These are phyloP conservation scores for Truncatella angustata DNA, from an alignment of 2,329 filamentous ascomycete species.

Conservation along the genomic window DNA sequence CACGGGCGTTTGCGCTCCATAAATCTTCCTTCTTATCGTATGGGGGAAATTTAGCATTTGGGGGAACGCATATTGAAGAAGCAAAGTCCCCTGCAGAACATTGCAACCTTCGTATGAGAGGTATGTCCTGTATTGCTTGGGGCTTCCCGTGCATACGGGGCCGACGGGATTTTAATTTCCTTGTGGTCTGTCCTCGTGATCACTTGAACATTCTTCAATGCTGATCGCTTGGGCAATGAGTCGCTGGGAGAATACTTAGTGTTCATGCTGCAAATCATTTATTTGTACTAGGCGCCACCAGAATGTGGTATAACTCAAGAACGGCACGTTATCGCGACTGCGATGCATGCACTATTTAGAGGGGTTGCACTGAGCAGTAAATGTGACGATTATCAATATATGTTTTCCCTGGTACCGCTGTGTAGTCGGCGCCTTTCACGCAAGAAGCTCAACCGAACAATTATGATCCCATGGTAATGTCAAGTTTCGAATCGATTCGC, in stretches of 20 bases:
- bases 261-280: no score
- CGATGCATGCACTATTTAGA: no score
- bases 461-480: background rate
- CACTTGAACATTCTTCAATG: background rate
- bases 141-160: background rate
- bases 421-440: background rate
- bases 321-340: no score
- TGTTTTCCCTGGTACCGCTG: background rate
- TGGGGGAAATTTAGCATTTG: background rate
- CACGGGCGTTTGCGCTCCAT: no score
- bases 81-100: background rate
- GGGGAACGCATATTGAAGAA: background rate
- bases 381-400: background rate
- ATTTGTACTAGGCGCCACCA: no score
- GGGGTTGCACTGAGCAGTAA: no score
- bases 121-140: background rate
- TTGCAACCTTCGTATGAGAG: background rate
- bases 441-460: background rate
- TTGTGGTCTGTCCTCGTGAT: no score
- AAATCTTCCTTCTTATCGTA: background rate
- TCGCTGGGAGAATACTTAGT: no score
- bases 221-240: conserved; percentile 1
- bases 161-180: no score
- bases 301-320: no score
- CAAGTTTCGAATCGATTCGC: background rate